Conservation (phyloP, 495 filamentous ascomycete genomes). For the Jackrogersella minutella region DNA sequence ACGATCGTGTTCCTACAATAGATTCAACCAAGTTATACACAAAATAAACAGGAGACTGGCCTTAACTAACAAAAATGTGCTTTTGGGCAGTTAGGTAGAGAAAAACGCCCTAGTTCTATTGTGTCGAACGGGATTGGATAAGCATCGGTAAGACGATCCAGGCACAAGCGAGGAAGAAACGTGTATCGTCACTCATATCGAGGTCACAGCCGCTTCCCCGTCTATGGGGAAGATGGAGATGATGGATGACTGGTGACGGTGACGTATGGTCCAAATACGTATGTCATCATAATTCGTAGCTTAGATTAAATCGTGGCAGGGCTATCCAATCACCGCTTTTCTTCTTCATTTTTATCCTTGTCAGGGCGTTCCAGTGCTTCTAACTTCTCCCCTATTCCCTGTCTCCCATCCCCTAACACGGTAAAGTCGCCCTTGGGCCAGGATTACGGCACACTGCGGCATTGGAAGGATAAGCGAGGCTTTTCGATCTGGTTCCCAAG, state of each 20-base stretch:
- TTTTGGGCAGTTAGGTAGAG: no score
- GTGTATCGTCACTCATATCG: neutral
- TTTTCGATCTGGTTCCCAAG: slow-evolving; percentile 14
- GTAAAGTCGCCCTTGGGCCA: slow-evolving; percentile 1
- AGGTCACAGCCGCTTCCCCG: neutral
- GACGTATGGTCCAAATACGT: slow-evolving; percentile 26
- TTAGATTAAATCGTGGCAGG: slow-evolving; percentile 28
- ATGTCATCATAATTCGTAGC: slow-evolving; percentile 36
- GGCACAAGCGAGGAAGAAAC: slow-evolving; percentile 12
- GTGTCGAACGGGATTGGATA: slow-evolving; percentile 4
- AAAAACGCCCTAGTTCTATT: slow-evolving; percentile 7
- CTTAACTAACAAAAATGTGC: no score
- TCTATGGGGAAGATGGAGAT: slow-evolving; percentile 5
- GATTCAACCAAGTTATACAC: slow-evolving; percentile 7
- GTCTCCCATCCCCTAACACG: neutral
- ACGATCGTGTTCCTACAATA: slow-evolving; percentile 1
- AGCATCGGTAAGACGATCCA: slow-evolving; percentile 12
- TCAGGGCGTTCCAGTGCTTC: slow-evolving; percentile 2
- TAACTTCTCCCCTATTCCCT: neutral
- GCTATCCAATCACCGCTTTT: slow-evolving; percentile 33
- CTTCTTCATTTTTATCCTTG: slow-evolving; percentile 10
- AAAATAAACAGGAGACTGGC: slow-evolving; percentile 13
- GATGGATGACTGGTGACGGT: slow-evolving; percentile 15
- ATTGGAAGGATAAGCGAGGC: no score
- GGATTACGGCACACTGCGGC: neutral